Conservation (phyloP, 345 rosid genomes). For the Angophora floribunda region DNA sequence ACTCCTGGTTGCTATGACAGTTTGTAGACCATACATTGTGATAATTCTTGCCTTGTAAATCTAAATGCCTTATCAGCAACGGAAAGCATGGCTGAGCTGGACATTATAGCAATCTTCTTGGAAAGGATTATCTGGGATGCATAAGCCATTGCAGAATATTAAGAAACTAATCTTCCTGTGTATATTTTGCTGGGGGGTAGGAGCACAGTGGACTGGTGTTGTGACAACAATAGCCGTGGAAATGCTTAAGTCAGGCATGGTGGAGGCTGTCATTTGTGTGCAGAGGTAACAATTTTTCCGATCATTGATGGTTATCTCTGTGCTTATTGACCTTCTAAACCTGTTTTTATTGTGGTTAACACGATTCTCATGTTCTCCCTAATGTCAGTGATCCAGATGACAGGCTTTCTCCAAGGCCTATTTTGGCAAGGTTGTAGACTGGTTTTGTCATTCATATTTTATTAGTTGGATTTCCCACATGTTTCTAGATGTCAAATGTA, state of each 20-base stretch:
- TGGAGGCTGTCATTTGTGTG: slow-evolving; percentile 93
- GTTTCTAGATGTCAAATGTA: neutral
- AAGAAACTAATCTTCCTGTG: neutral
- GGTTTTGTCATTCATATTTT: neutral
- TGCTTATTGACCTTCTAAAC: neutral
- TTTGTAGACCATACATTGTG: neutral
- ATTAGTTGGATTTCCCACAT: neutral
- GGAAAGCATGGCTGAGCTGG: neutral
- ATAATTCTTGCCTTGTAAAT: neutral
- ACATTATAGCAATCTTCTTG: neutral
- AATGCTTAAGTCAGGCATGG: slow-evolving; percentile 83
- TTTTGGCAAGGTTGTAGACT: slow-evolving; percentile 66
- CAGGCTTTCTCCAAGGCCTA: slow-evolving; percentile 81
- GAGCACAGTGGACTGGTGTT: slow-evolving; percentile 99
- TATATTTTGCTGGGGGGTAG: slow-evolving; percentile 20
- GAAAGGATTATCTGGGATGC: neutral
- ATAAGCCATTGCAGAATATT: neutral
- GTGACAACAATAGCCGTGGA: slow-evolving; percentile 93
- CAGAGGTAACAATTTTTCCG: slow-evolving; percentile 47
- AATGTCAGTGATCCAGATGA: slow-evolving; percentile 77
- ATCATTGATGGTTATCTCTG: neutral
- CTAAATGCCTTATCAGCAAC: neutral
- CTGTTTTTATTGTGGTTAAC: neutral
- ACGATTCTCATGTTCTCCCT: neutral
- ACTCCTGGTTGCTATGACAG: neutral